A percentile compares a stretch with the other conserved stretches of the same genome.
Conservation (phyloP, 371 early-diverging fungal species). For the Amoeboaphelidium protococcarum region DNA sequence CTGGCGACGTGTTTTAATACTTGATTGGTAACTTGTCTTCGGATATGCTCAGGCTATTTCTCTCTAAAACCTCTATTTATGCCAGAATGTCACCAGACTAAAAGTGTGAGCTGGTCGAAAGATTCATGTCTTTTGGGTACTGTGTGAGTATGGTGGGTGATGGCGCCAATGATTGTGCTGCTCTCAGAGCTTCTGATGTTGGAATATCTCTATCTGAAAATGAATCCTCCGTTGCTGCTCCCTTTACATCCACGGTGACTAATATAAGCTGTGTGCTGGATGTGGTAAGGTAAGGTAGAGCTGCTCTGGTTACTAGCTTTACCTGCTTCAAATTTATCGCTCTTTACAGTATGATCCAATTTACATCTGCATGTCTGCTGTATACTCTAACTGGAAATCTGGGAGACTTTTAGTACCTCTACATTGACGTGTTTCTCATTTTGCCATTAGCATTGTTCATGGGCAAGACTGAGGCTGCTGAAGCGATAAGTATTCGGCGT, state of each 20-base stretch:
- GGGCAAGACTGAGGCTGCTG: conserved; percentile 61
- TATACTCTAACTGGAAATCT: conserved; percentile 60
- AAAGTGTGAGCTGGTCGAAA: conserved; percentile 77
- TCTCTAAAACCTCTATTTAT: conserved; percentile 72
- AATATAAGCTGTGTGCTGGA: conserved; percentile 77
- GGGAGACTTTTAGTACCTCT: conserved; percentile 54
- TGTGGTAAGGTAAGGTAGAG: conserved; percentile 87
- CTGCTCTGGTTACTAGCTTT: conserved; percentile 88
- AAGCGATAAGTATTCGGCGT: conserved; percentile 33
- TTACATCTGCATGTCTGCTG: conserved; percentile 59
- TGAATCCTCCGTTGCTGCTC: conserved; percentile 91
- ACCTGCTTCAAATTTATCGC: conserved; percentile 96
- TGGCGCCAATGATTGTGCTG: conserved; percentile 99
- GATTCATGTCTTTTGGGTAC: conserved; percentile 61
- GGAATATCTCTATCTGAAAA: conserved; percentile 91
- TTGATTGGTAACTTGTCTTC: conserved; percentile 53
- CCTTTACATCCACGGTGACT: conserved; percentile 66
- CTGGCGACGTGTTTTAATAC: conserved; percentile 84
- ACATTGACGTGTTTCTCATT: conserved; percentile 63
- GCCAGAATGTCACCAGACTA: conserved; percentile 98
- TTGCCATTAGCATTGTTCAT: conserved; percentile 30
- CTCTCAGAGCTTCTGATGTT: conserved; percentile 89
- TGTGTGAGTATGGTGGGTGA: conserved; percentile 96
- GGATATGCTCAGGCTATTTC: conserved; percentile 35
- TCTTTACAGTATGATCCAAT: conserved; percentile 59